Evolutionary conservation across 225 moss, liverwort and hornwort genomes (phyloP).

Genomic region (Marchantia polymorpha): DNA sequence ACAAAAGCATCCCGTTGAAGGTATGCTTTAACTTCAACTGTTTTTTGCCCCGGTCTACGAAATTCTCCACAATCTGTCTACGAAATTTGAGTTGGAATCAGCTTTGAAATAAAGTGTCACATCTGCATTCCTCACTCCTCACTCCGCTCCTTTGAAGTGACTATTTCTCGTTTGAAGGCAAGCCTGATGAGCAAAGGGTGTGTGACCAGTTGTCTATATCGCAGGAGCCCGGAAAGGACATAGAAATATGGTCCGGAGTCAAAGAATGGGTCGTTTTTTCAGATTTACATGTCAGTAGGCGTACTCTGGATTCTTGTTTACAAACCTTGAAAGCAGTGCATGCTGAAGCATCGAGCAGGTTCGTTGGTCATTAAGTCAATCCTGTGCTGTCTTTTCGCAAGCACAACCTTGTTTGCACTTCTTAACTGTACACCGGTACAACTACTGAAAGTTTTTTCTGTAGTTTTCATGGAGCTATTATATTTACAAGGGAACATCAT

Average conservation of each 20-base stretch:
- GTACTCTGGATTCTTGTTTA: conserved; percentile 80
- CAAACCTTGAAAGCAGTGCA: conserved; percentile 80
- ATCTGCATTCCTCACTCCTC: background rate
- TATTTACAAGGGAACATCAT: background rate
- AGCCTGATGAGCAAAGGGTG: background rate
- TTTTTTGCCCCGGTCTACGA: background rate
- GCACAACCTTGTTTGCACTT: background rate
- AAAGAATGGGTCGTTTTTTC: conserved; percentile 93
- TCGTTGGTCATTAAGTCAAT: background rate
- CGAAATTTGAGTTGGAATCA: background rate
- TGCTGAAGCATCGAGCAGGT: conserved; percentile 71
- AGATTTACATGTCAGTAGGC: conserved; percentile 94
- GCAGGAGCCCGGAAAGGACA: conserved; percentile 27
- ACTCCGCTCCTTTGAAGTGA: background rate
- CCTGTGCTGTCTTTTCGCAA: background rate
- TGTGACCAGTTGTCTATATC: background rate
- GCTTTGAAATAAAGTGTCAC: background rate
- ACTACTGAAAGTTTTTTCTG: background rate
- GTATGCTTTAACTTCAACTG: background rate
- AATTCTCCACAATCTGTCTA: background rate
- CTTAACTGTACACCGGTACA: background rate
- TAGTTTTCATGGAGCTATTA: no score
- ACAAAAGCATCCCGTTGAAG: conserved; percentile 12
- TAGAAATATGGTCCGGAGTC: conserved; percentile 60
- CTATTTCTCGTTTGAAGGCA: background rate